These are phyloP conservation scores for Prunus campanulata DNA, from an alignment of 306 rosid species.

Conservation along the genomic window DNA sequence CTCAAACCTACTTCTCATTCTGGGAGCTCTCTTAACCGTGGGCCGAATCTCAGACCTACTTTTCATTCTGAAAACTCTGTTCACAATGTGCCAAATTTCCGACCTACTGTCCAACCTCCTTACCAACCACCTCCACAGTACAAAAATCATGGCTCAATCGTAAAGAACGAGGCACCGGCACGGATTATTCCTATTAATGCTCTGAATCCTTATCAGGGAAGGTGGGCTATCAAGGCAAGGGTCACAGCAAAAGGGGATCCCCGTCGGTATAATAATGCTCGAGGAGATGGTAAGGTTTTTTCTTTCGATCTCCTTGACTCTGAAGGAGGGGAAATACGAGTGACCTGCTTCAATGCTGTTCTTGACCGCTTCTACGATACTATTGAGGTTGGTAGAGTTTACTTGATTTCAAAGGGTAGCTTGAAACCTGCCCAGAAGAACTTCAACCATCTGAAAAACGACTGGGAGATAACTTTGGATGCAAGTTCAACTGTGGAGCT, in stretches of 20 bases:
- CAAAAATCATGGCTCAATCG: conserved; percentile 64
- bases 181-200: conserved; percentile 82
- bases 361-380: conserved; percentile 80
- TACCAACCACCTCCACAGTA: conserved; percentile 81
- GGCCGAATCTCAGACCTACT: not conserved
- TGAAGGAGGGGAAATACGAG: conserved; percentile 94
- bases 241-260: conserved; percentile 95
- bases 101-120: conserved; percentile 81
- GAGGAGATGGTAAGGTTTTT: conserved; percentile 98
- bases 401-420: conserved; percentile 89
- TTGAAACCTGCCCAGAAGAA: conserved; percentile 92
- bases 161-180: conserved; percentile 96
- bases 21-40: not conserved
- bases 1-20: conserved; percentile 76
- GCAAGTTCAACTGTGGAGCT: conserved; percentile 73
- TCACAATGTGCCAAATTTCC: conserved; percentile 39
- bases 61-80: not conserved
- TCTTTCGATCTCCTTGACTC: conserved; percentile 96
- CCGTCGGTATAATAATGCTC: conserved; percentile 92
- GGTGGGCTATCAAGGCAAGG: conserved; percentile 98
- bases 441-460: conserved; percentile 92
- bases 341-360: conserved; percentile 93
- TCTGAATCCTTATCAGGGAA: conserved; percentile 90
- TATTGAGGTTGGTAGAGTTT: conserved; percentile 87
- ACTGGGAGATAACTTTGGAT: conserved; percentile 90